phyloP scores from a whole-genome alignment of 495 filamentous ascomycete genomes.

The Penicillium lividum region DNA sequence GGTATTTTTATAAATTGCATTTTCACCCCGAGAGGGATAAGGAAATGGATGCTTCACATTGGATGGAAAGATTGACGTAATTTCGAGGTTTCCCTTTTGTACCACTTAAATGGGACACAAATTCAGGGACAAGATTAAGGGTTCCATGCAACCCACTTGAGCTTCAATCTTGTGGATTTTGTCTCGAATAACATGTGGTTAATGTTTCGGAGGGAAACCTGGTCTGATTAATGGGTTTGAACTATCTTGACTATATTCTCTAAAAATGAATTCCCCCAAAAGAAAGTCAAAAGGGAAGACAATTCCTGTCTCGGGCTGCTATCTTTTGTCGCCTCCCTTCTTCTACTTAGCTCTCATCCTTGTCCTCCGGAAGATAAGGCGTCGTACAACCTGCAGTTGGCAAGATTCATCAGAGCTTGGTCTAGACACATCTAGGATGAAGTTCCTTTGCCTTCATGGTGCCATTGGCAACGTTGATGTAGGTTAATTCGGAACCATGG shows the following conservation, averaged over 20 bases:
- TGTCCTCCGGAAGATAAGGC: neutral
- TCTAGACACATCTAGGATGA: constrained; percentile 21
- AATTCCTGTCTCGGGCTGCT: neutral
- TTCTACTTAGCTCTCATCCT: neutral
- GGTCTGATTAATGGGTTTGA: neutral
- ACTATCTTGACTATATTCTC: neutral
- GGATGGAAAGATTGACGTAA: constrained; percentile 15
- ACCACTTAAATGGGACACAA: constrained; percentile 20
- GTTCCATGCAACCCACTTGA: constrained; percentile 22
- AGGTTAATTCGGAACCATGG: constrained; percentile 7
- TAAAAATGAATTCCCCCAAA: neutral
- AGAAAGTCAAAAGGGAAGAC: neutral
- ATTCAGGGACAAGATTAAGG: constrained; percentile 18
- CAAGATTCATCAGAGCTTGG: constrained; percentile 1
- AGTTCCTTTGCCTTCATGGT: constrained; percentile 33
- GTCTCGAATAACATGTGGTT: constrained; percentile 21
- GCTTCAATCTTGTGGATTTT: constrained; percentile 12
- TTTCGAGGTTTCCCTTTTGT: constrained; percentile 13
- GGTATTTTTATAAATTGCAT: neutral
- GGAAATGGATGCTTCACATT: constrained; percentile 7
- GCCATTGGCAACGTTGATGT: constrained; percentile 37
- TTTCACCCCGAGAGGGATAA: constrained; percentile 16
- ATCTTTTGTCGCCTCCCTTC: constrained; percentile 3
- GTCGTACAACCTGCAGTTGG: constrained; percentile 10
- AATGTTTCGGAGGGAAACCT: constrained; percentile 15